These are phyloP conservation scores for Colletotrichum sp. DNA, from an alignment of 2,329 filamentous ascomycete species.

Conservation along the genomic window DNA sequence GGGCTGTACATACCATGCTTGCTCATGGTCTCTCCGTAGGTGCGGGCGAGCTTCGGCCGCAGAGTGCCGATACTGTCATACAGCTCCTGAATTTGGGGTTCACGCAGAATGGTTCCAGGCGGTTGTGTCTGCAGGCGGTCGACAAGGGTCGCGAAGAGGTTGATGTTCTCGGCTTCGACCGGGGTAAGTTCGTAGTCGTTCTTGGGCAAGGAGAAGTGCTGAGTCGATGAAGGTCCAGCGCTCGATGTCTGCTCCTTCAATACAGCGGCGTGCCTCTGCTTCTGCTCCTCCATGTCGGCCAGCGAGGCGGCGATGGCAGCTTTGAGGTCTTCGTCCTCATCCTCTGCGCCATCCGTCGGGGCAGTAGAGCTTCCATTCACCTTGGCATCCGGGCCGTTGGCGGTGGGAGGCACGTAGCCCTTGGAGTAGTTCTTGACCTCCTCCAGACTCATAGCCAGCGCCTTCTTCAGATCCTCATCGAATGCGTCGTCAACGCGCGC, in stretches of 20 bases:
- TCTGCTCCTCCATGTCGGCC: conserved; percentile 97
- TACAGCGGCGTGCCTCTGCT: conserved; percentile 83
- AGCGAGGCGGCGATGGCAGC: conserved; percentile 94
- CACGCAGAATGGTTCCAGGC: conserved; percentile 92
- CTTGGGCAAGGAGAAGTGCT: conserved; percentile 72
- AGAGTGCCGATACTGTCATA: conserved; percentile 97
- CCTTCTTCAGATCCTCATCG: conserved; percentile 92
- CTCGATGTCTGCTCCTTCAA: conserved; percentile 79
- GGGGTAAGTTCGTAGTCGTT: conserved; percentile 94
- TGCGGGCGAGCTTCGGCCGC: conserved; percentile 90
- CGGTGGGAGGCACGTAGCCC: conserved; percentile 71
- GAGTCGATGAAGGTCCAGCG: conserved; percentile 50
- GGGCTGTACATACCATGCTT: conserved; percentile 77
- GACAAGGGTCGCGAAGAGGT: conserved; percentile 91
- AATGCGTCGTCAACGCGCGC: conserved; percentile 89
- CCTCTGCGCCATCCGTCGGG: conserved; percentile 64
- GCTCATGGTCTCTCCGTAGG: conserved; percentile 99
- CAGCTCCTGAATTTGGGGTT: conserved; percentile 96
- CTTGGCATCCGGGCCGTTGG: conserved; percentile 35
- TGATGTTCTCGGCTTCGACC: conserved; percentile 97
- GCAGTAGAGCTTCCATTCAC: conserved; percentile 35
- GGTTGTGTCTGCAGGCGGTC: conserved; percentile 95
- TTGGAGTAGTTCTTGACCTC: conserved; percentile 80
- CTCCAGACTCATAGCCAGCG: conserved; percentile 95
- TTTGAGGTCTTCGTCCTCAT: conserved; percentile 92